Evolutionary conservation across 805 yeast species (phyloP), one percentile per base, ranked within the genome.

Genomic region (Sugiyamaella mastotermitis): DNA sequence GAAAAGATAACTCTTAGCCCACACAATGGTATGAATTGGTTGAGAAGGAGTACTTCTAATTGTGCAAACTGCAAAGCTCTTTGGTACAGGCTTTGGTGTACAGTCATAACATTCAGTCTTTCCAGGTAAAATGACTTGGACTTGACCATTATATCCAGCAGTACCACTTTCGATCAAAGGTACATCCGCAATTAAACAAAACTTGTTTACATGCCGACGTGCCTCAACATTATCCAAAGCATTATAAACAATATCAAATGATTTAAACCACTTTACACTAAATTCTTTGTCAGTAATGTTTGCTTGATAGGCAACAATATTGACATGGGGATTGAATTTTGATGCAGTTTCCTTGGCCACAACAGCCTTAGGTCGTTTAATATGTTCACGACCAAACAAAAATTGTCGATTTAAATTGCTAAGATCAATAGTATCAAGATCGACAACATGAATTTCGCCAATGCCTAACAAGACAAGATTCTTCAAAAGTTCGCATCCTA

Each of bases 221-320:
- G 99, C 98, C 37, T 86, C 94, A 21, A 88, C 65, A 57, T 92
- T 92, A 57, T 92, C 99, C 48, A 92, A 69, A 0, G 98, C 99
- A 54, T 94, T 92, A 68, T 82, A 87, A 11, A 87, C 80, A 36
- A 83, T 65, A 49, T 75, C 76, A 53, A 94, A 92, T 48, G 80
- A 81, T 20, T 62, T 56, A 59, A 80, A 83, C 94, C 96, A 92
- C 3, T 68, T 59, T 21, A 83, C 62, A 2, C 88, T 82, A 61
- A 88, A 92, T 10, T 62, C 65, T 1, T 80, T 71, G 48, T 85
- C 92, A 80, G 82, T 85, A 51, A 92, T 84, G 54, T 87, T 86
- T 8, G 88, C 94, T 56, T 83, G 88, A 53, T 86, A 80, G 0
- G 98, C 78, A 3, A 79, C 68, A 30, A 92, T 60, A 40, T 78